Evolutionary conservation across 306 rosid species (phyloP), one percentile per base, ranked within the genome.

Genomic region (Clitoria ternatea): DNA sequence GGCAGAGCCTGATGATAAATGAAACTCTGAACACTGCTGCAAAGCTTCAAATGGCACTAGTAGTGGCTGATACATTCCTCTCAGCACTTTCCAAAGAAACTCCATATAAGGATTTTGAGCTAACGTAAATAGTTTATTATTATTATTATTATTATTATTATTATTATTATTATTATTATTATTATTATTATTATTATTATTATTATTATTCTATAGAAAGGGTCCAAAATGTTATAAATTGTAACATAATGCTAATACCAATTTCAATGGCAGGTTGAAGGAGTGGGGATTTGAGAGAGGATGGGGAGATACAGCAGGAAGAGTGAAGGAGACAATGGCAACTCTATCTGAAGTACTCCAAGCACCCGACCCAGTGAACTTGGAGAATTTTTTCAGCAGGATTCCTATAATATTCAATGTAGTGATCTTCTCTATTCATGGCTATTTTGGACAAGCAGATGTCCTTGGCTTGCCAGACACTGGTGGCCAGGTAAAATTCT

Each of bases 261-360:
- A 76, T 37, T 69, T 47, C 45, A 53, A 48, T 54, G 9, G n/a
- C 81, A 92, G 98, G 85, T 66, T 92, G 1, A 88, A 85, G 56
- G 89, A 92, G 50, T 90, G 98, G 97, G 98, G 98, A 1, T 92
- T 92, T 69, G 98, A 92, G 85, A 90, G 70, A 84, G 98, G 98
- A 0, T 92, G 98, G 98, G 98, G 97, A 66, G 93, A 88, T 27
- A 85, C 85, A 36, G 91, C 91, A 55, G 86, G 83, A 60, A 87
- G 91, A 77, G 89, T 85, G 26, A 83, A 69, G 83, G 97, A 86
- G 57, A 90, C 90, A 59, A 86, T 92, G 85, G 37, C 69, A 73
- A 55, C 80, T 22, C 74, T 90, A 23, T 84, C 96, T 4, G 97
- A 92, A 79, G 87, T 86, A 63, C 89, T 92, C 15, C 96, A 92